Percentiles rank a stretch among this genome's conserved stretches.
These are phyloP conservation scores for Hyaloscypha hepaticicola DNA, from an alignment of 495 filamentous ascomycete species.

Conservation along the genomic window DNA sequence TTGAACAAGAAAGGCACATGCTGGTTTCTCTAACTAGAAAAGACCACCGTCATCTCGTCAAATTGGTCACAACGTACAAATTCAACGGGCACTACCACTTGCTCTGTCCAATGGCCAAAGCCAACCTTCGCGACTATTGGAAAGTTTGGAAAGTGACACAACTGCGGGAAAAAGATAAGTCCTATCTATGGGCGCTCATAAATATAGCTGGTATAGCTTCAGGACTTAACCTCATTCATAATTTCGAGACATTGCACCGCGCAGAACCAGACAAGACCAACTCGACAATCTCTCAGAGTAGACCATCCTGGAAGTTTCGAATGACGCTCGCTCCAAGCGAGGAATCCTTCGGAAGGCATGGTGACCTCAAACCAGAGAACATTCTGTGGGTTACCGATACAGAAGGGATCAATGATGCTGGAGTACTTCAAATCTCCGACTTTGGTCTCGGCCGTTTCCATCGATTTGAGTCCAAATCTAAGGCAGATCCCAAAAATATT, in stretches of 20 bases:
- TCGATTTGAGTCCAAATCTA: not conserved
- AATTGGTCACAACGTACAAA: slow-evolving; percentile 18
- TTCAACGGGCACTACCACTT: slow-evolving; percentile 11
- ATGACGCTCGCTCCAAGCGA: not conserved
- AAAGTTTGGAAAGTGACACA: not conserved
- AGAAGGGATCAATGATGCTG: not conserved
- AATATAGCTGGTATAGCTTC: too few species aligned
- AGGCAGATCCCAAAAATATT: not conserved
- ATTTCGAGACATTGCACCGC: too few species aligned
- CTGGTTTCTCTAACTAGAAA: too few species aligned
- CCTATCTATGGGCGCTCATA: too few species aligned
- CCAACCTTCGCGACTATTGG: slow-evolving; percentile 3
- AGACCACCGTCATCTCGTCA: slow-evolving; percentile 10
- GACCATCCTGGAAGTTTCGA: not conserved
- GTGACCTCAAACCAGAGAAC: slow-evolving; percentile 32
- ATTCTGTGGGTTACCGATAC: slow-evolving; percentile 21
- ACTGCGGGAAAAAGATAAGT: too few species aligned
- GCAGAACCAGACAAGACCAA: not conserved
- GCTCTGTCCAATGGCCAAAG: slow-evolving; percentile 20
- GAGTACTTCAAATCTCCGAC: slow-evolving; percentile 27
- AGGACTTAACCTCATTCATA: too few species aligned
- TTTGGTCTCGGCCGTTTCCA: slow-evolving; percentile 17
- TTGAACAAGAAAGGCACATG: slow-evolving; percentile 14
- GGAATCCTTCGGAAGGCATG: slow-evolving; percentile 23
- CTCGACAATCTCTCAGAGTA: not conserved